Base-by-base conservation (phyloP, 768 basidiomycete species). In the Panus rudis region DNA sequence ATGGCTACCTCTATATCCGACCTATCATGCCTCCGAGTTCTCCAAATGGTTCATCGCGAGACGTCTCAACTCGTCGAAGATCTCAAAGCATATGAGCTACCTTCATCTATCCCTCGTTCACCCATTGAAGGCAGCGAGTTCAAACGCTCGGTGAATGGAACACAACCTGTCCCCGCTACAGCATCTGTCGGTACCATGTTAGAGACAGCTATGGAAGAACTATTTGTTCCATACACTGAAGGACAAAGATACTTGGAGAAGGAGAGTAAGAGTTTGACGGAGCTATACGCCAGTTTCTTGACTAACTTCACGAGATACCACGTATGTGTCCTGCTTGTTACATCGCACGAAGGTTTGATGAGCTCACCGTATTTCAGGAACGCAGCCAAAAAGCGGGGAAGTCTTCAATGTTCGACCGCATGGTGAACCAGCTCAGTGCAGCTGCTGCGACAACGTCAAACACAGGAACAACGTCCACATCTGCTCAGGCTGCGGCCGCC, bases 181-280 rank as follows among this genome's bases (percentile, higher is more conserved):
- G 71, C 76, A 12, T 73, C 81, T n/a, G 75, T 86, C 53, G 73
- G 81, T 54, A 68, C 77, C 1, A 91, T 97, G 88, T 72, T 99
- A n/a, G 96, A 98, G 61, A 81, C 79, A 6, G 88, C 92, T 6
- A 83, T 96, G 78, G 96, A 97, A 49, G 96, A 98, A 57, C 75
- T 98, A 16, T 98, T 98, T 50, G 79, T 92, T 17, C 88, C 91
- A 3, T 97, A 93, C 56, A 85, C 83, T 1, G 94, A 99, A 63
- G 92, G 89, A 3, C 80, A 80, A 46, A 70, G 92, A 43, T 98
- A 97, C 58, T 73, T 98, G 3, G 96, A 98, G 55, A 79, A 81
- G 31, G 96, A 99, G 69, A 86, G 78, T 49, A 85, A 80, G 58
- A 91, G 80, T 55, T 59, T 98, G 35, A 78, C 78, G 1, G 78